Base-by-base conservation (phyloP, 805 yeast species). In the Pichia paraexigua region DNA sequence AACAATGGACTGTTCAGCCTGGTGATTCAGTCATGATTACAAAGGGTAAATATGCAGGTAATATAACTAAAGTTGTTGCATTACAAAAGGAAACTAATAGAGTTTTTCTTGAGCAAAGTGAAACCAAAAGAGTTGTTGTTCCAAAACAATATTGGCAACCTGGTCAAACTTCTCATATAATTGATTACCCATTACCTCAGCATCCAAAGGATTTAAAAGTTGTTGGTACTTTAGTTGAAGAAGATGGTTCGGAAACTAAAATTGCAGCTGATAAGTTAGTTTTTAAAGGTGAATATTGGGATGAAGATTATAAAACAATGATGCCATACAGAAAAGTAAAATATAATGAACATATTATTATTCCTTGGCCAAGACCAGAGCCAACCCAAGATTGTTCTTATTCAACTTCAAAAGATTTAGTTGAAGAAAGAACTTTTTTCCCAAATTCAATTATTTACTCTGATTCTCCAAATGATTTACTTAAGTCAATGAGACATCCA, bases 351-450 rank as follows among this genome's bases (percentile, higher is more conserved):
- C 77, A 80, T 48, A 71, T 88, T 49, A 78, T 82, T 24, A 82
- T 91, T 47, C 97, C 97, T 49, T 92, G 96, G 95, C 97, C 97
- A 40, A 77, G 79, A 59, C 91, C 94, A 1, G 80, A 74, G 35
- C 70, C 73, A 0, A 58, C 61, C 3, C 78, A 78, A 56, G 89
- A 83, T 57, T 83, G 82, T 47, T 69, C 63, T 30, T 71, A 79
- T 56, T 78, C 83, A 4, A 87, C 95, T 1, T 64, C 68, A 7
- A 75, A 77, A 28, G 78, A 72, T 11, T 67, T 71, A 2, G 89
- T 79, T 2, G 78, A 82, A 55, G 87, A 81, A 59, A 84, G 89
- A 65, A 82, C 97, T 5, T 86, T 74, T 66, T 85, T 80, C 67
- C 83, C 86, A 21, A 83, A 82, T 52, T 76, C 87, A 20, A 68